phyloP scores from a whole-genome alignment of 805 yeast genomes.

The Spathaspora hagerdaliae region DNA sequence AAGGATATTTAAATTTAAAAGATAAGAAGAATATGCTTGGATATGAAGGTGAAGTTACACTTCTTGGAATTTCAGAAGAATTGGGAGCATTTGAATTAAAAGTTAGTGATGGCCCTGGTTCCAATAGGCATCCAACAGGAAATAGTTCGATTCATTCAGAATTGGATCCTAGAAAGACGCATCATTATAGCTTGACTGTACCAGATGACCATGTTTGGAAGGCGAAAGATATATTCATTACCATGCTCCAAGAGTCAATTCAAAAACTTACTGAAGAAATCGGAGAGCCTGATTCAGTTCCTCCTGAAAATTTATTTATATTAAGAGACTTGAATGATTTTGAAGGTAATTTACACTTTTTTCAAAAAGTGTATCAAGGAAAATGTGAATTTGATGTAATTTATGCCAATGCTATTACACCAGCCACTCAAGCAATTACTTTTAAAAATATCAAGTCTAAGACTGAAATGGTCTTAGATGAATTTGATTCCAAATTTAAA shows the following conservation, averaged over 20 bases:
- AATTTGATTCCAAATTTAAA: constrained; percentile 52
- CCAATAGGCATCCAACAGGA: constrained; percentile 40
- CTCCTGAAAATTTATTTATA: constrained; percentile 48
- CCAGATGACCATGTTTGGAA: constrained; percentile 75
- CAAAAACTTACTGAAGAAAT: constrained; percentile 33
- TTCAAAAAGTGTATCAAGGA: constrained; percentile 76
- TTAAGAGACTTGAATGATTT: constrained; percentile 56
- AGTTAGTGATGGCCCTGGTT: constrained; percentile 52
- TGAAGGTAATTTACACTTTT: constrained; percentile 72
- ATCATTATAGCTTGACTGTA: constrained; percentile 63
- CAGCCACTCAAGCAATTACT: constrained; percentile 32
- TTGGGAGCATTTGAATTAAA: constrained; percentile 62
- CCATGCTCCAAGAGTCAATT: constrained; percentile 69
- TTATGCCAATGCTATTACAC: constrained; percentile 47
- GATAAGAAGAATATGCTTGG: constrained; percentile 21
- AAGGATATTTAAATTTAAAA: constrained; percentile 23
- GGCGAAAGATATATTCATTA: constrained; percentile 70
- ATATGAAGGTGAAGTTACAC: constrained; percentile 35
- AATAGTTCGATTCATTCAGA: constrained; percentile 28
- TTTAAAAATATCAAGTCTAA: constrained; percentile 30
- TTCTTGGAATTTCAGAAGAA: constrained; percentile 50
- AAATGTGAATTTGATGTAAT: constrained; percentile 69
- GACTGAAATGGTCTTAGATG: constrained; percentile 25
- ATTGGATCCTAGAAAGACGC: constrained; percentile 56
- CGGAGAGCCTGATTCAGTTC: constrained; percentile 23